A percentile compares a stretch with the other conserved stretches of the same genome.
Conservation (phyloP, 805 yeast species). For the Kuraishia hungarica region DNA sequence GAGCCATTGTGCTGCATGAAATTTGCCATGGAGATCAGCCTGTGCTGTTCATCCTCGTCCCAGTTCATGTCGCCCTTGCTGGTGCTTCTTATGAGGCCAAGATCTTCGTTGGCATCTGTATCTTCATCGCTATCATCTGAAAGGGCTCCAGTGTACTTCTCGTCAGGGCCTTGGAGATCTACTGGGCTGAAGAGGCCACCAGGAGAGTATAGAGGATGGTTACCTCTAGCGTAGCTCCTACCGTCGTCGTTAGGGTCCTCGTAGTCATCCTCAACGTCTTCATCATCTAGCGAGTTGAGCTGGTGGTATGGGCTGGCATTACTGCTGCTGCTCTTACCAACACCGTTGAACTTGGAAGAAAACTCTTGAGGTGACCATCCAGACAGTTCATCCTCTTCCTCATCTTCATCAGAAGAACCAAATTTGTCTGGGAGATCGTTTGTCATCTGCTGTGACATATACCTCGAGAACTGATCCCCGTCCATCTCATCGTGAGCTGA, state of each 20-base stretch:
- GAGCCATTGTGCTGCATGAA: neutral
- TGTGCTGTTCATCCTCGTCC: constrained; percentile 3
- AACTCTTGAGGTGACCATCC: constrained; percentile 2
- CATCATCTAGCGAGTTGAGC: constrained; percentile 20
- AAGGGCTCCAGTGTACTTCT: neutral
- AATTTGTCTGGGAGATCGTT: constrained; percentile 38
- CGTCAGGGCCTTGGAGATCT: neutral
- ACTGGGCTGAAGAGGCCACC: constrained; percentile 17
- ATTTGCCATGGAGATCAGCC: constrained; percentile 1
- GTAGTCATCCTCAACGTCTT: constrained; percentile 44
- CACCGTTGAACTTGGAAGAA: neutral
- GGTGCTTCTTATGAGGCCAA: constrained; percentile 1
- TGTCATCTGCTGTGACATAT: constrained; percentile 69
- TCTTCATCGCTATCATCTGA: constrained; percentile 1
- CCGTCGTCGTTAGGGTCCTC: constrained; percentile 81
- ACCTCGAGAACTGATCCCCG: constrained; percentile 54
- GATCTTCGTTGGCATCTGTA: neutral
- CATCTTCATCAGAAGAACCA: constrained; percentile 49
- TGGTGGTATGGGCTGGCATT: constrained; percentile 19
- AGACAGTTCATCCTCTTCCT: constrained; percentile 35
- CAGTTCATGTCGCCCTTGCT: constrained; percentile 4
- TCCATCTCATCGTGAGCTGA: constrained; percentile 9
- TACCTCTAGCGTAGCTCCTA: constrained; percentile 54
- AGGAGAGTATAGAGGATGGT: constrained; percentile 53
- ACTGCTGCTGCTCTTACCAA: neutral